These are phyloP conservation scores for Coemansia sp. DNA, from an alignment of 192 early-diverging fungal genomes.

Conservation along the genomic window DNA sequence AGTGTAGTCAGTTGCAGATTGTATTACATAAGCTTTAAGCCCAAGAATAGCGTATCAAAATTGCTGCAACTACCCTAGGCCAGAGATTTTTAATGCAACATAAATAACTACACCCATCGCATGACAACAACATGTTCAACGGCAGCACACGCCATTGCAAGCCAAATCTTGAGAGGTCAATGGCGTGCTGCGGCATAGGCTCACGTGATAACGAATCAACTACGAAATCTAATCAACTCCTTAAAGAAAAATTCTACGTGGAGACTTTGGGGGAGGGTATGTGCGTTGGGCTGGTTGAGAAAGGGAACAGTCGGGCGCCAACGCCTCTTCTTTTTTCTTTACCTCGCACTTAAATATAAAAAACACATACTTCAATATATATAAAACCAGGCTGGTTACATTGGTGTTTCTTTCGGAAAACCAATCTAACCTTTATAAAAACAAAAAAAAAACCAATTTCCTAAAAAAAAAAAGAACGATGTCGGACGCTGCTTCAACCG, in stretches of 20 bases:
- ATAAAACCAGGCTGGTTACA: conserved; percentile 38
- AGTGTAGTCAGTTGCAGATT: no score
- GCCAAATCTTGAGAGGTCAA: not conserved
- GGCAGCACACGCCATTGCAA: no score
- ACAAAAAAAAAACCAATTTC: conserved; percentile 41
- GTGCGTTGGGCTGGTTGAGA: not conserved
- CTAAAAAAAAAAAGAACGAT: conserved; percentile 30
- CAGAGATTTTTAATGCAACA: no score
- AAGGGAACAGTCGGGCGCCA: not conserved
- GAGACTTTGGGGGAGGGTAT: not conserved
- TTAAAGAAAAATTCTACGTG: not conserved
- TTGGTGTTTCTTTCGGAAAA: conserved; percentile 25
- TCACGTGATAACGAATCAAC: not conserved
- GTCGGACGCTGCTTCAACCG: conserved; percentile 41
- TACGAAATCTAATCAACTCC: not conserved
- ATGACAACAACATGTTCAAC: no score
- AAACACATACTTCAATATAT: conserved; percentile 27
- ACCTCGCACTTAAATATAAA: conserved; percentile 16
- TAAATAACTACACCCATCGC: no score
- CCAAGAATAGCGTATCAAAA: no score
- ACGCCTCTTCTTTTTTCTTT: conserved; percentile 9
- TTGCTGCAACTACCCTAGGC: no score
- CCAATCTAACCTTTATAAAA: conserved; percentile 46
- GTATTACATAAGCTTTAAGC: no score
- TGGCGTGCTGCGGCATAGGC: not conserved